Percentiles rank a stretch among this genome's conserved stretches.
Evolutionary conservation across 1,284 basidiomycete genomes (phyloP).

Genomic region (Porodaedalea pini): DNA sequence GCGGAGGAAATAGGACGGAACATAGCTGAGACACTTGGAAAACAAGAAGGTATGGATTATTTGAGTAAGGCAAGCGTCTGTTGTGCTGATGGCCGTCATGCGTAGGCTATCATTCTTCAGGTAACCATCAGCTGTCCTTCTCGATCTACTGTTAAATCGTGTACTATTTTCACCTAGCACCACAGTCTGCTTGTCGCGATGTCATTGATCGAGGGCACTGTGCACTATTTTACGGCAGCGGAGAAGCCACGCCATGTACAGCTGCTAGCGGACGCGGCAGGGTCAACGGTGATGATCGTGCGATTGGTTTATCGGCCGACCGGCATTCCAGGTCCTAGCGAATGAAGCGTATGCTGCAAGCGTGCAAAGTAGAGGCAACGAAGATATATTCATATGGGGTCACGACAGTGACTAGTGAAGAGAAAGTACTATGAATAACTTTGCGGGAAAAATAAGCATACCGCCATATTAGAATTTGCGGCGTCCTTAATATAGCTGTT

Average conservation of each 20-base stretch:
- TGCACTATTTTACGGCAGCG: constrained; percentile 38
- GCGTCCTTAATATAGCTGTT: too few species aligned
- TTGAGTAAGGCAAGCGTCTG: too few species aligned
- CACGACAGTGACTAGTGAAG: too few species aligned
- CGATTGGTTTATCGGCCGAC: constrained; percentile 39
- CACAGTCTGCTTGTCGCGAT: constrained; percentile 55
- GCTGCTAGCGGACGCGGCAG: constrained; percentile 46
- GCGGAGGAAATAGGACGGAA: constrained; percentile 52
- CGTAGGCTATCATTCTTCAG: constrained; percentile 28
- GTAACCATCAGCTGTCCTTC: too few species aligned
- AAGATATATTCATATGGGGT: too few species aligned
- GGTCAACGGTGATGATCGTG: constrained; percentile 30
- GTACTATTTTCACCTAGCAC: constrained; percentile 42
- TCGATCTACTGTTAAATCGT: background rate
- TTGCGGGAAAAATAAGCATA: too few species aligned
- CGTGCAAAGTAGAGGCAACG: background rate
- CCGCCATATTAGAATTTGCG: too few species aligned
- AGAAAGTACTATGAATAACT: too few species aligned
- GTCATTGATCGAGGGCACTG: constrained; percentile 38
- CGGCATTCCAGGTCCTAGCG: constrained; percentile 37
- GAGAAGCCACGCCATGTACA: constrained; percentile 49
- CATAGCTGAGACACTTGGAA: constrained; percentile 53
- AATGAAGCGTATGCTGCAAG: constrained; percentile 30
- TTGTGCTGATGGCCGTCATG: background rate
- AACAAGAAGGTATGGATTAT: constrained; percentile 39